Evolutionary conservation across 345 rosid genomes (phyloP).

Genomic region (Psidium friedrichsthalianum): DNA sequence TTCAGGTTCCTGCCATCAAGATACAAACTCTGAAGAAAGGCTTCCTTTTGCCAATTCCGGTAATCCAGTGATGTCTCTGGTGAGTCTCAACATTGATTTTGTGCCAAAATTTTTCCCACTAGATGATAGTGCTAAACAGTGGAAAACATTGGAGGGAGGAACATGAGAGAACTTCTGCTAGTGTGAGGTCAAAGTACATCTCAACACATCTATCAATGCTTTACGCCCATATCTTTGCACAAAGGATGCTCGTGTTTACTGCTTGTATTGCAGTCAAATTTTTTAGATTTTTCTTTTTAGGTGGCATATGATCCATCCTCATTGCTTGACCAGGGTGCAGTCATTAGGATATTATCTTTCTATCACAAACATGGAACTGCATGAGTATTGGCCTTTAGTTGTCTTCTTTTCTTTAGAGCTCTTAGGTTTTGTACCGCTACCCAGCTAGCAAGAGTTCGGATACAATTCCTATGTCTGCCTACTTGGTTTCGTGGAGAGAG

Average conservation of each 20-base stretch:
- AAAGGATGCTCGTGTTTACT: background rate
- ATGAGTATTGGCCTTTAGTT: background rate
- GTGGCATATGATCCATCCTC: background rate
- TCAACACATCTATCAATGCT: background rate
- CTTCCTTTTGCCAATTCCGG: constrained; percentile 84
- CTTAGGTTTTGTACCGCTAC: background rate
- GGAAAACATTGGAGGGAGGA: background rate
- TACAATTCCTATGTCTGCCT: background rate
- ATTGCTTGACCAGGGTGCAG: background rate
- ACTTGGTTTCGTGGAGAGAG: background rate
- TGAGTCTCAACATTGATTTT: constrained; percentile 9
- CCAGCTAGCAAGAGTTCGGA: background rate
- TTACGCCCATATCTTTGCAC: background rate
- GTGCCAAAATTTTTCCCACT: background rate
- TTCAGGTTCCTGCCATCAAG: constrained; percentile 39
- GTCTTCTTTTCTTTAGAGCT: background rate
- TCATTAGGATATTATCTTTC: background rate
- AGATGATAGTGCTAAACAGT: background rate
- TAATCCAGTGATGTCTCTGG: constrained; percentile 96
- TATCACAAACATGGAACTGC: background rate
- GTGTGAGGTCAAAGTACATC: background rate
- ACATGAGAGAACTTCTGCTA: background rate
- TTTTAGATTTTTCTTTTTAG: background rate
- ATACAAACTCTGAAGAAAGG: constrained; percentile 46
- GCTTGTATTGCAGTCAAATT: background rate